Evolutionary conservation across 2,329 filamentous ascomycete species (phyloP), one percentile per base, ranked within the genome.

Genomic region (Sporothrix luriei): DNA sequence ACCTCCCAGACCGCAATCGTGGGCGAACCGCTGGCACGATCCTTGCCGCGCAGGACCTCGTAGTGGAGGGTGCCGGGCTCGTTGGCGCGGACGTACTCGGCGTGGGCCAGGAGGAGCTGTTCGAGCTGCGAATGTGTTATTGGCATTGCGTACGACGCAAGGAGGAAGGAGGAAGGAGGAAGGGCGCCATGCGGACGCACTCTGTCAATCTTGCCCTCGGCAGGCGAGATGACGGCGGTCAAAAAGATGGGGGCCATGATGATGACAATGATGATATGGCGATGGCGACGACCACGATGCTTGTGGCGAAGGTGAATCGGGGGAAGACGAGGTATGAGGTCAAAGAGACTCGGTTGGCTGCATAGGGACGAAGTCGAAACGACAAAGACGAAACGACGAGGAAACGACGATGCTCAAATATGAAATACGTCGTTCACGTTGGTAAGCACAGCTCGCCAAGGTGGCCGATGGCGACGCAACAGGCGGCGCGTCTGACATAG

Each of bases 31-130:
- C 40, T 43, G 40, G 10, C 48, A 21, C 48, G 3, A 33, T 61
- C 38, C 21, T 40, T 19, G 57, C 55, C 55, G 19, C 33, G 33
- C 10, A 40, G 55, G 19, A 59, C 16, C 16, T 59, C 33, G 55
- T 59, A 59, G 33, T 59, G 33, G 33, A 59, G 55, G 19, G 55
- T 59, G 33, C 55, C 55, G 33, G 55, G 33, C 33, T 59, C 55
- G 55, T 59, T 59, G 55, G 33, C 33, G 4, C 33, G 33, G 33
- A 9, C 33, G 19, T 59, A 59, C 55, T 59, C 33, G 55, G 55
- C 55, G 33, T 59, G 55, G 2, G 33, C 19, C 10, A 59, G 29
- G n/a, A 59, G 55, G 33, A 59, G 19, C 19, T 59, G 9, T 40
- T 40, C 11, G 55, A 59, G 19, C 54, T 59, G 29, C 9, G 33